Conservation (phyloP, 2,329 filamentous ascomycete genomes). For the Neopestalotiopsis rosae region DNA sequence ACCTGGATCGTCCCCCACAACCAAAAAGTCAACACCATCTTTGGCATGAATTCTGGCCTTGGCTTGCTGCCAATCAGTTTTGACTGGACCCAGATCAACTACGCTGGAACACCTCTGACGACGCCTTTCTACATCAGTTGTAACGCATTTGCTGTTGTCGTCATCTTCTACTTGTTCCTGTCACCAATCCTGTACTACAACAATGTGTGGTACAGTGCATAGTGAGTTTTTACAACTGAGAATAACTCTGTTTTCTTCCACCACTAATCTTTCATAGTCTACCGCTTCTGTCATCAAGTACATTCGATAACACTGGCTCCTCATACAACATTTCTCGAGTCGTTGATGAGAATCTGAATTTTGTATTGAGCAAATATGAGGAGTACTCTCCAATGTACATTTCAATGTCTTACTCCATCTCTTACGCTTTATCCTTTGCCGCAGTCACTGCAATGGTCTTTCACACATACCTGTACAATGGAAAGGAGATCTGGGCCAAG, state of each 20-base stretch:
- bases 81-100: slow-evolving; percentile 40
- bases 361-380: slow-evolving; percentile 36
- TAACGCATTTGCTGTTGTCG: slow-evolving; percentile 34
- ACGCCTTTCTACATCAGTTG: slow-evolving; percentile 38
- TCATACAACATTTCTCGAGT: slow-evolving; percentile 37
- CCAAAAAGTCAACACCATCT: slow-evolving; percentile 28
- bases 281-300: slow-evolving; percentile 34
- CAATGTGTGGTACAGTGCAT: slow-evolving; percentile 38
- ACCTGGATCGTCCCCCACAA: slow-evolving; percentile 27
- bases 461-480: slow-evolving; percentile 40
- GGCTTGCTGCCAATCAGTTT: slow-evolving; percentile 36
- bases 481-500: slow-evolving; percentile 38
- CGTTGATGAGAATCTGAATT: slow-evolving; percentile 33
- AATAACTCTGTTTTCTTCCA: background rate
- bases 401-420: slow-evolving; percentile 39
- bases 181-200: slow-evolving; percentile 38
- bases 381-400: slow-evolving; percentile 43
- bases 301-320: slow-evolving; percentile 38
- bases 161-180: slow-evolving; percentile 37
- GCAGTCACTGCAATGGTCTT: slow-evolving; percentile 39
- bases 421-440: slow-evolving; percentile 42
- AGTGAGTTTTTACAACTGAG: slow-evolving; percentile 19
- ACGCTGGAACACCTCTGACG: slow-evolving; percentile 33
- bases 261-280: slow-evolving; percentile 19
- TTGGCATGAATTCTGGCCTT: slow-evolving; percentile 26